A percentile compares a stretch with the other conserved stretches of the same genome.
Evolutionary conservation across 805 yeast species (phyloP).

Genomic region (Danielia reshetovae): DNA sequence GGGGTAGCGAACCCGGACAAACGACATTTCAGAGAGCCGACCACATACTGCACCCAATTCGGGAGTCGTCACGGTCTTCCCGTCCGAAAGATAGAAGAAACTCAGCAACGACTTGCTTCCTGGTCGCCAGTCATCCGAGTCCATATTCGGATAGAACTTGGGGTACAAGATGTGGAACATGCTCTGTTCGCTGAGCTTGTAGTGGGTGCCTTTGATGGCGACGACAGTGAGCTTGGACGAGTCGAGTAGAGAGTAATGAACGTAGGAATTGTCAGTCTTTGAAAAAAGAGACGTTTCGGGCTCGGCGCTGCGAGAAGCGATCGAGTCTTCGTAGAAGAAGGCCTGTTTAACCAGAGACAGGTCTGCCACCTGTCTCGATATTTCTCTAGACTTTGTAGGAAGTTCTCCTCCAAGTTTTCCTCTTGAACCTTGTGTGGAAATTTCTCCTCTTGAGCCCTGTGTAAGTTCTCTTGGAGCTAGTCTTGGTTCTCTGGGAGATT

Average conservation of each 20-base stretch:
- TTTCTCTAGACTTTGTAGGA: neutral
- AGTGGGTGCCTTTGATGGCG: constrained; percentile 39
- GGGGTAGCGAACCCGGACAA: constrained; percentile 21
- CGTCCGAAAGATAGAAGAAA: constrained; percentile 12
- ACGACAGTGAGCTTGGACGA: constrained; percentile 37
- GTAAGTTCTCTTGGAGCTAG: neutral
- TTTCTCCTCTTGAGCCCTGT: neutral
- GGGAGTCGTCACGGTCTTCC: constrained; percentile 14
- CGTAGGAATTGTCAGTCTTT: constrained; percentile 27
- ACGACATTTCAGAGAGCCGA: constrained; percentile 21
- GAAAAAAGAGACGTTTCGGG: constrained; percentile 20
- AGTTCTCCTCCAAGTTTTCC: too few relatives aligned
- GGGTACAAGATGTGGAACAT: constrained; percentile 43
- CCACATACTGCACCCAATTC: constrained; percentile 18
- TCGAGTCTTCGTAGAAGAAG: neutral
- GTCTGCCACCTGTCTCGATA: neutral
- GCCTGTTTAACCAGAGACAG: neutral
- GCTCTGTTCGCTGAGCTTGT: constrained; percentile 37
- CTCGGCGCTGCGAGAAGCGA: constrained; percentile 1
- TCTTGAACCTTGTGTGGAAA: too few relatives aligned
- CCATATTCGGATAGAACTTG: constrained; percentile 39
- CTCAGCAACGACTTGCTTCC: constrained; percentile 15
- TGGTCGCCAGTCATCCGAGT: constrained; percentile 39
- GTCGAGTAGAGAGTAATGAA: constrained; percentile 32
- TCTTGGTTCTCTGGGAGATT: neutral